These are phyloP conservation scores for Zasmidium citrigriseum DNA, from an alignment of 2,329 filamentous ascomycete genomes.

Conservation along the genomic window DNA sequence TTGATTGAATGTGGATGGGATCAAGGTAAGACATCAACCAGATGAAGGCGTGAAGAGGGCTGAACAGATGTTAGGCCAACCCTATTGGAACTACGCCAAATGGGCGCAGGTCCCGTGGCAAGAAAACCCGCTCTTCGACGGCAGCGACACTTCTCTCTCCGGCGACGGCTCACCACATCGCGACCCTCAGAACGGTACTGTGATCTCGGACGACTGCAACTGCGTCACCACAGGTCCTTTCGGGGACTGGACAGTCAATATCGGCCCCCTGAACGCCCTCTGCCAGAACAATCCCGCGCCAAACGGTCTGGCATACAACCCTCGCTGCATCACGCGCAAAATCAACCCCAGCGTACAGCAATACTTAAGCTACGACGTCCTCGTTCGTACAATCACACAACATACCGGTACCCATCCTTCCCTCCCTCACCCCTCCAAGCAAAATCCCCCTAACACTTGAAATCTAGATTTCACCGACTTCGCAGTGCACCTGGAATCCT, in stretches of 20 bases:
- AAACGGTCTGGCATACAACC: constrained; percentile 34
- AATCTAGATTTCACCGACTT: constrained; percentile 1
- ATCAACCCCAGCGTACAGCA: constrained; percentile 3
- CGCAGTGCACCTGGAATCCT: constrained; percentile 11
- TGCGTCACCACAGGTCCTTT: constrained; percentile 56
- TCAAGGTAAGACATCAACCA: constrained; percentile 6
- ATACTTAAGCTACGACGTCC: constrained; percentile 5
- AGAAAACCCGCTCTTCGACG: constrained; percentile 57
- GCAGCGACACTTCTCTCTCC: constrained; percentile 45
- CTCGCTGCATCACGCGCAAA: constrained; percentile 36
- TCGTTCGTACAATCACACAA: background rate
- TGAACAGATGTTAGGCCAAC: constrained; percentile 31
- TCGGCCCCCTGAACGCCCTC: constrained; percentile 48
- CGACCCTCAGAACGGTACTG: constrained; percentile 43
- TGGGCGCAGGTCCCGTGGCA: constrained; percentile 41
- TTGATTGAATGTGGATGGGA: constrained; percentile 37
- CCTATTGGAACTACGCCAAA: constrained; percentile 57
- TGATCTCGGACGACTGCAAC: constrained; percentile 49
- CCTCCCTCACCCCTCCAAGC: background rate
- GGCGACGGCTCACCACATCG: constrained; percentile 28
- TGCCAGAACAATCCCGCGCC: constrained; percentile 29
- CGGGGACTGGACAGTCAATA: constrained; percentile 46
- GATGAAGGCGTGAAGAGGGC: constrained; percentile 35
- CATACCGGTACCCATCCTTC: constrained; percentile 5
- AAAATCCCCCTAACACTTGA: background rate